Evolutionary conservation across 2,329 filamentous ascomycete species (phyloP), one percentile per base, ranked within the genome.

Genomic region (Clonostachys byssicola): DNA sequence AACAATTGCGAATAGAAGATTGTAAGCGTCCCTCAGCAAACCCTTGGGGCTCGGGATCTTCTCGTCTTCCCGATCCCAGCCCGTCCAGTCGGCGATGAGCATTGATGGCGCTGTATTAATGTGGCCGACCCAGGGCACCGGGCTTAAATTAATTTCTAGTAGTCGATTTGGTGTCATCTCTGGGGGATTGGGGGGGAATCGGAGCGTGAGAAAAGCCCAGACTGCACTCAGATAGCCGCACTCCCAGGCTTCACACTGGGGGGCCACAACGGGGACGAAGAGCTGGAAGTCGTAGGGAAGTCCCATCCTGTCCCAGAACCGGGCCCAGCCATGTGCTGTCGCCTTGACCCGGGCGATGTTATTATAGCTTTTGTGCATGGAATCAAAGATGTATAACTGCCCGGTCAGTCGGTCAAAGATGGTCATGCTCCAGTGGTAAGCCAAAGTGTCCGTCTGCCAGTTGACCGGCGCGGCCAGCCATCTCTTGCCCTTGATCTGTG

Each of bases 331-430:
- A n/a, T 52, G 47, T 4, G 50, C 41, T 20, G 48, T 52, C 23
- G 49, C 47, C 30, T 48, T 34, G 43, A 54, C 23, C 13, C 55
- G 53, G 23, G 23, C 23, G 8, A 9, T 10, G 18, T 47, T 38
- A 10, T 13, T 14, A n/a, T 47, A 51, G 5, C 41, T 36, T 5
- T 20, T 39, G 8, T 46, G 40, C n/a, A 42, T 40, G 43, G 49
- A 51, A 44, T 58, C 54, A 36, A 56, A 52, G 8, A 57, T 51
- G 48, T 51, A 56, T 34, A 57, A 34, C 12, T 55, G 45, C 6
- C 51, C 46, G 6, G 23, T 20, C 10, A 40, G 6, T 12, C 55
- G 54, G 45, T 57, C 55, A 35, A 56, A 57, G 34, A 57, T 46
- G 45, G 51, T 54, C 51, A 57, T 55, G 45, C 43, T 47, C 55